phyloP scores from a whole-genome alignment of 2,329 filamentous ascomycete species.

The Graphiopsis chlorocephala region DNA sequence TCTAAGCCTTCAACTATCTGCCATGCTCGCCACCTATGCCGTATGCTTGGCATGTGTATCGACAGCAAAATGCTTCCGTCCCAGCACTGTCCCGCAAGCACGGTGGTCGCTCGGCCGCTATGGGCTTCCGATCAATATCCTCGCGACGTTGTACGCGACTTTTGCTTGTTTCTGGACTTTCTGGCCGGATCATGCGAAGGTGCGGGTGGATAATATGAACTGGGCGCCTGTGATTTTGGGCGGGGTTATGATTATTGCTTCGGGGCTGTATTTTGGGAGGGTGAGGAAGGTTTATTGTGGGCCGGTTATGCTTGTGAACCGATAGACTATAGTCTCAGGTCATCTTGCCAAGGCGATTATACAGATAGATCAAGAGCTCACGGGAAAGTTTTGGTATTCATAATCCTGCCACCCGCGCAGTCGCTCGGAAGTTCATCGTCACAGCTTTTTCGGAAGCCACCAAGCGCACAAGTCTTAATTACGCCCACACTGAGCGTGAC shows the following conservation, averaged over 20 bases:
- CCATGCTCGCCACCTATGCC: constrained; percentile 34
- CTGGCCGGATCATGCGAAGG: neutral
- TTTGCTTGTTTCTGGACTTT: neutral
- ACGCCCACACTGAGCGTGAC: too few relatives aligned
- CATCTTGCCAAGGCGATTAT: too few relatives aligned
- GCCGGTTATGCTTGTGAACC: neutral
- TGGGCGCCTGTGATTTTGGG: neutral
- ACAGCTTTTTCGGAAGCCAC: too few relatives aligned
- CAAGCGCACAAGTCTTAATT: too few relatives aligned
- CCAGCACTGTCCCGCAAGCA: constrained; percentile 28
- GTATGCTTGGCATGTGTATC: constrained; percentile 29
- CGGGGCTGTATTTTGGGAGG: neutral
- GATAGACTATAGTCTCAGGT: too few relatives aligned
- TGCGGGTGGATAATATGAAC: neutral
- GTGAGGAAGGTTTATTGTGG: neutral
- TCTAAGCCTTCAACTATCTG: constrained; percentile 38
- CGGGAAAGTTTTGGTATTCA: too few relatives aligned
- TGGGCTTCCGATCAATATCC: constrained; percentile 18
- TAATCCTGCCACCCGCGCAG: too few relatives aligned
- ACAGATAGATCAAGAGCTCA: too few relatives aligned
- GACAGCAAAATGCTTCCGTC: constrained; percentile 23
- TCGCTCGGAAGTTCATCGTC: too few relatives aligned
- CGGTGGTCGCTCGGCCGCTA: constrained; percentile 33
- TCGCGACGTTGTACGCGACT: neutral
- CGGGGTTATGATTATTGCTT: neutral